phyloP scores from a whole-genome alignment of 2,329 filamentous ascomycete species.

The Ophiocordyceps camponoti-floridani region DNA sequence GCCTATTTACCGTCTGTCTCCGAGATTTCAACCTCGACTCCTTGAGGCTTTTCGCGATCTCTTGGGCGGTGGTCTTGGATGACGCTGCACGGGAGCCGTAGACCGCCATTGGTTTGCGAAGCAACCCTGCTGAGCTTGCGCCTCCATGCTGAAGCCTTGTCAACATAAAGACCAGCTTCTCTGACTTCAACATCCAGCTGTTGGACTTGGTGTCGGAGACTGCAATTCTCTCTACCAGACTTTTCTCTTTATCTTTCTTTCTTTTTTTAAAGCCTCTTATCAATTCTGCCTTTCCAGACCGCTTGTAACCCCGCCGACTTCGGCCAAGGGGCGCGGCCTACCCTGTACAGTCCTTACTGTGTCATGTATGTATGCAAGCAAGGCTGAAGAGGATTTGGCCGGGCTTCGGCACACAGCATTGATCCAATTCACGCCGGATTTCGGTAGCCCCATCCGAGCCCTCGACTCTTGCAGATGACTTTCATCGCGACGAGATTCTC shows the following conservation, averaged over 20 bases:
- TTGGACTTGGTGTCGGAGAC: not conserved
- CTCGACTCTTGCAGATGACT: too few relatives aligned
- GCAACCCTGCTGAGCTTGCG: not conserved
- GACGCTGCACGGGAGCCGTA: not conserved
- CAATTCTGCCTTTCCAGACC: not conserved
- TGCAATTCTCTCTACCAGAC: too few relatives aligned
- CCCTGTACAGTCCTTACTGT: not conserved
- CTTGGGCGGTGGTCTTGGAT: not conserved
- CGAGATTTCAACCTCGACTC: not conserved
- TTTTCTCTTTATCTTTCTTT: not conserved
- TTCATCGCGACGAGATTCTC: too few relatives aligned
- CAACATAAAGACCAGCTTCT: conserved; percentile 3
- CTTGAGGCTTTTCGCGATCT: not conserved
- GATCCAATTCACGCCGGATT: not conserved
- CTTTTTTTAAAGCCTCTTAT: not conserved
- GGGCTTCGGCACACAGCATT: too few relatives aligned
- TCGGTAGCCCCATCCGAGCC: conserved; percentile 1
- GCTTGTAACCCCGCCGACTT: not conserved
- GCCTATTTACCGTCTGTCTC: too few relatives aligned
- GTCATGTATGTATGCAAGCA: too few relatives aligned
- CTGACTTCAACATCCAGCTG: too few relatives aligned
- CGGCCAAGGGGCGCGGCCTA: not conserved
- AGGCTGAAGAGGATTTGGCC: not conserved
- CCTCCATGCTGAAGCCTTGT: conserved; percentile 2
- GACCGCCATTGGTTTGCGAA: not conserved